phyloP scores from a whole-genome alignment of 495 filamentous ascomycete genomes.

The Aspergillus taichungensis region DNA sequence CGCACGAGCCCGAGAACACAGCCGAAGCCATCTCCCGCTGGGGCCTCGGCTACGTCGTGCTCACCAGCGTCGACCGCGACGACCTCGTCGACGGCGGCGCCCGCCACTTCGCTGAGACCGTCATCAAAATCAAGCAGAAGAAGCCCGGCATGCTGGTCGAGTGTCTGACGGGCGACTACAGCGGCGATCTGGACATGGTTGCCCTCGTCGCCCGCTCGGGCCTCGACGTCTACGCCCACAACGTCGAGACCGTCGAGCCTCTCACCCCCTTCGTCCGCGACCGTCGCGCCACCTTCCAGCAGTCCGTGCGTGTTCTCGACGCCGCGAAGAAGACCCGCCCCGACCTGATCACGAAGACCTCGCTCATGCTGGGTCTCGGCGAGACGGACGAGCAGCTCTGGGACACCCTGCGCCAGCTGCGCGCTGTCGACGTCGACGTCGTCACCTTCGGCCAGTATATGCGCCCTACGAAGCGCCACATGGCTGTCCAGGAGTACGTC shows the following conservation, averaged over 20 bases:
- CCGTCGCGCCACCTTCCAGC: slow-evolving; percentile 80
- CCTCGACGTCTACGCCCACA: slow-evolving; percentile 93
- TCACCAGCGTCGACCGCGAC: slow-evolving; percentile 90
- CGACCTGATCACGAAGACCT: slow-evolving; percentile 89
- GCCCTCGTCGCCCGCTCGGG: slow-evolving; percentile 73
- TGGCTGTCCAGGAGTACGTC: slow-evolving; percentile 91
- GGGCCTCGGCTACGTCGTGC: slow-evolving; percentile 92
- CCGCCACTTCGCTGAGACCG: slow-evolving; percentile 86
- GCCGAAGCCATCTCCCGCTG: slow-evolving; percentile 87
- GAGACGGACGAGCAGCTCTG: slow-evolving; percentile 87
- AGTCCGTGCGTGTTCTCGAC: slow-evolving; percentile 71
- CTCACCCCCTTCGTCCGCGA: slow-evolving; percentile 86
- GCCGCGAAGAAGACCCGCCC: slow-evolving; percentile 69
- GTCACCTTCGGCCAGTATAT: slow-evolving; percentile 99
- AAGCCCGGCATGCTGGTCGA: slow-evolving; percentile 82
- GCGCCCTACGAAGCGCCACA: slow-evolving; percentile 94
- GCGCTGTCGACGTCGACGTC: slow-evolving; percentile 75
- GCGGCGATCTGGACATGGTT: slow-evolving; percentile 76
- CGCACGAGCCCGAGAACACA: slow-evolving; percentile 94
- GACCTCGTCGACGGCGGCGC: slow-evolving; percentile 86
- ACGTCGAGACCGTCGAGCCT: slow-evolving; percentile 89
- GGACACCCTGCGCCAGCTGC: slow-evolving; percentile 70
- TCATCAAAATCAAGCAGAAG: slow-evolving; percentile 89
- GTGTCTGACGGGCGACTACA: slow-evolving; percentile 85
- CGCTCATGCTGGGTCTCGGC: slow-evolving; percentile 90